These are phyloP conservation scores for Globisporangium takayamanum DNA, from an alignment of 352 stramenopile genomes.

Conservation along the genomic window DNA sequence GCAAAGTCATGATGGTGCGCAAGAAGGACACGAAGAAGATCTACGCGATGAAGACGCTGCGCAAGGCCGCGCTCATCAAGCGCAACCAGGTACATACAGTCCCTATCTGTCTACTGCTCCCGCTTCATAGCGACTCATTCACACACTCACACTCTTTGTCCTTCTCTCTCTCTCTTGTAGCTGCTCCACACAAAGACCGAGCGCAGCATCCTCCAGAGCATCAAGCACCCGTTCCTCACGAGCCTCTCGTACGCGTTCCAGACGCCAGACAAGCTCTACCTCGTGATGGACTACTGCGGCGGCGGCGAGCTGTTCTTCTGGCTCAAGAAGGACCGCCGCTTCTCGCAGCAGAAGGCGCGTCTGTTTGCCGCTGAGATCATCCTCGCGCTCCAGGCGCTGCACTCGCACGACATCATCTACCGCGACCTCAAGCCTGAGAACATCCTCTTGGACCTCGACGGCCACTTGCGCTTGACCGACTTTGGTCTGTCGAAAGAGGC, in stretches of 20 bases:
- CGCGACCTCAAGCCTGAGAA: conserved; percentile 96
- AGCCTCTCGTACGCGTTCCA: conserved; percentile 85
- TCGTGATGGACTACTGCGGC: conserved; percentile 94
- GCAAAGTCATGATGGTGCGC: conserved; percentile 94
- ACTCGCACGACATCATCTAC: conserved; percentile 95
- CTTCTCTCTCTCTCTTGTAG: conserved; percentile 5
- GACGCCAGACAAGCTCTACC: conserved; percentile 90
- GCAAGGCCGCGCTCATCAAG: conserved; percentile 91
- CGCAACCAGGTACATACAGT: conserved; percentile 72
- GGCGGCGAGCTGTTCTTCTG: conserved; percentile 95
- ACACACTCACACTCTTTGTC: not conserved
- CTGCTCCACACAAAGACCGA: conserved; percentile 92
- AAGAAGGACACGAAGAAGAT: conserved; percentile 93
- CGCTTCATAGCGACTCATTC: not conserved
- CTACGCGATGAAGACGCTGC: conserved; percentile 95
- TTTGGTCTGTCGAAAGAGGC: conserved; percentile 94
- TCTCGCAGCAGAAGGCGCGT: conserved; percentile 89
- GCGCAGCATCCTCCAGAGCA: conserved; percentile 89
- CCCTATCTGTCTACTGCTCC: not conserved
- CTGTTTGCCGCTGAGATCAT: conserved; percentile 93
- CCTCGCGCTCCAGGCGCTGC: conserved; percentile 88
- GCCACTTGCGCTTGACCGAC: conserved; percentile 92
- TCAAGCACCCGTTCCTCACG: conserved; percentile 90
- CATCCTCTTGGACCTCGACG: conserved; percentile 91
- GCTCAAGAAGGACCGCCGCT: conserved; percentile 92